Evolutionary conservation across 257 asterid genomes (phyloP).

Genomic region (Schizonepeta tenuifolia): DNA sequence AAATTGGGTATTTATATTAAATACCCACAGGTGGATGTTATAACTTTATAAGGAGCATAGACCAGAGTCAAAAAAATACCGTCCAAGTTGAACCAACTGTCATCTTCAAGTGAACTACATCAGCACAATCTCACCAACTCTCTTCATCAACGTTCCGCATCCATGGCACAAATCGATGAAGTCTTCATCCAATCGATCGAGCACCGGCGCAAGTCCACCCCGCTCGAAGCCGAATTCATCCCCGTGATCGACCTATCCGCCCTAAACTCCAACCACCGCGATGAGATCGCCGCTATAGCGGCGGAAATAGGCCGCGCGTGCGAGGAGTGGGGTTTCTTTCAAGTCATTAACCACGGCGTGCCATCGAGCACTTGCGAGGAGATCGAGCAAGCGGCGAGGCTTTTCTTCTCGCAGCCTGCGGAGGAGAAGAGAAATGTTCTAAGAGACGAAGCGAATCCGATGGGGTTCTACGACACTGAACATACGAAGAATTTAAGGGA

Average conservation of each 20-base stretch:
- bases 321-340: conserved; percentile 57
- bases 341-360: conserved; percentile 60
- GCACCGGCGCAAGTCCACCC: conserved; percentile 48
- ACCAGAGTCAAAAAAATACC: not conserved
- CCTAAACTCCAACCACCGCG: conserved; percentile 15
- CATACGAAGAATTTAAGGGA: conserved; percentile 41
- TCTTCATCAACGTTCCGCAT: not conserved
- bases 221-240: conserved; percentile 40
- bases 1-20: too few relatives aligned
- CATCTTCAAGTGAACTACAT: not conserved
- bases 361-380: conserved; percentile 27
- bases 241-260: conserved; percentile 54
- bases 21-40: too few relatives aligned
- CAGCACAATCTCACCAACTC: not conserved
- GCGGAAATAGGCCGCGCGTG: conserved; percentile 48
- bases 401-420: conserved; percentile 28
- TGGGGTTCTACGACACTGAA: conserved; percentile 37
- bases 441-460: conserved; percentile 35
- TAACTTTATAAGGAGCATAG: too few relatives aligned
- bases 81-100: not conserved
- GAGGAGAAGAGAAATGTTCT: conserved; percentile 40
- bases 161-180: conserved; percentile 48
- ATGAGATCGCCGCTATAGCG: conserved; percentile 31
- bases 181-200: conserved; percentile 52
- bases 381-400: conserved; percentile 25